phyloP scores from a whole-genome alignment of 2,329 filamentous ascomycete genomes.

The Fusarium abutilonis region DNA sequence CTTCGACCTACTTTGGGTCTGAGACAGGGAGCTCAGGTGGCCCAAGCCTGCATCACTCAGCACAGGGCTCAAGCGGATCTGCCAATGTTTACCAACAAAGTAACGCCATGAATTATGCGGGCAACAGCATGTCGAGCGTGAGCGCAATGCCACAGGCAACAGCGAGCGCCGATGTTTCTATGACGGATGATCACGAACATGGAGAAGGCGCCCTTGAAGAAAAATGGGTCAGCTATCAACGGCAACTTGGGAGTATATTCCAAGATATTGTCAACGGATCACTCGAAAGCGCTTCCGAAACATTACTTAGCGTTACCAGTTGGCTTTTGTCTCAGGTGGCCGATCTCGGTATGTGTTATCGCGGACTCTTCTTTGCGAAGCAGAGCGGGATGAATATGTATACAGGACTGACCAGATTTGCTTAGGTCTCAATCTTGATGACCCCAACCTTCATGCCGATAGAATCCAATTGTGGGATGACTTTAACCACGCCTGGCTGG shows the following conservation, averaged over 20 bases:
- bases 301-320: constrained; percentile 62
- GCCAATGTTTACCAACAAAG: constrained; percentile 73
- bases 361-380: neutral
- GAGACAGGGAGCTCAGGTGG: constrained; percentile 61
- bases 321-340: constrained; percentile 66
- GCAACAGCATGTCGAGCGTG: constrained; percentile 58
- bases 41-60: constrained; percentile 61
- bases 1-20: constrained; percentile 76
- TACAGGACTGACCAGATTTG: constrained; percentile 31
- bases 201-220: constrained; percentile 68
- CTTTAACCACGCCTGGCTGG: constrained; percentile 93
- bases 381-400: neutral
- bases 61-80: constrained; percentile 59
- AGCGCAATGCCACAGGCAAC: constrained; percentile 55
- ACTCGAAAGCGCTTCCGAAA: constrained; percentile 62
- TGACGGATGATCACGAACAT: constrained; percentile 67
- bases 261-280: constrained; percentile 70
- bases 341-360: constrained; percentile 61
- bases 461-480: constrained; percentile 90
- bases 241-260: constrained; percentile 73
- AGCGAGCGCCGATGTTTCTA: constrained; percentile 56
- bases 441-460: constrained; percentile 77
- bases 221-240: constrained; percentile 73
- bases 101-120: constrained; percentile 64
- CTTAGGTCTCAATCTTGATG: constrained; percentile 84